These are phyloP conservation scores for Clonostachys rosea DNA, from an alignment of 2,329 filamentous ascomycete species.

Conservation along the genomic window DNA sequence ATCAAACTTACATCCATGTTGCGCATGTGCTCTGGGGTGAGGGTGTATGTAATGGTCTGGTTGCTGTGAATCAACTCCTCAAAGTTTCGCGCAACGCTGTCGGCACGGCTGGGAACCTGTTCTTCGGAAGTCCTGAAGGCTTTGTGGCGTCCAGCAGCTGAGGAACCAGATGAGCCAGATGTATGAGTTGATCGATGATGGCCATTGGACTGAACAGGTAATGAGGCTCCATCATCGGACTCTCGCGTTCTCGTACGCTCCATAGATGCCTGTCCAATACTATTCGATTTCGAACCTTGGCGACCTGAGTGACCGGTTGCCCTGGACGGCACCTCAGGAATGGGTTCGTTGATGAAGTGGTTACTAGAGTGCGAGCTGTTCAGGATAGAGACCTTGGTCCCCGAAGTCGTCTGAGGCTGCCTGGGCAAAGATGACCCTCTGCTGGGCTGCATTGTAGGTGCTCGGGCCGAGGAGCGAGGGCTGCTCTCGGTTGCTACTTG, in stretches of 20 bases:
- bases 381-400: slow-evolving; percentile 27
- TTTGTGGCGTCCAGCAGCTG: slow-evolving; percentile 44
- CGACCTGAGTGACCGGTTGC: slow-evolving; percentile 3
- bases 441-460: not conserved
- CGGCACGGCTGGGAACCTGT: slow-evolving; percentile 37
- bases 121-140: slow-evolving; percentile 55
- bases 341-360: slow-evolving; percentile 21
- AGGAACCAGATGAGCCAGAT: slow-evolving; percentile 47
- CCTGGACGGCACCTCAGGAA: slow-evolving; percentile 24
- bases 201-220: slow-evolving; percentile 11
- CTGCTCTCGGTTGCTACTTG: too few relatives aligned
- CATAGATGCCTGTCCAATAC: slow-evolving; percentile 30
- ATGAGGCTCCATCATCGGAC: slow-evolving; percentile 21
- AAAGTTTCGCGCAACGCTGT: slow-evolving; percentile 64
- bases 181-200: slow-evolving; percentile 34
- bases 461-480: not conserved
- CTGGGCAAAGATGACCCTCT: slow-evolving; percentile 10
- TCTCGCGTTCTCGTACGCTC: slow-evolving; percentile 28
- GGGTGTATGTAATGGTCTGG: slow-evolving; percentile 76
- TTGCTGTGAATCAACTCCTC: slow-evolving; percentile 79
- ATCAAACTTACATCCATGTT: slow-evolving; percentile 60
- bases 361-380: slow-evolving; percentile 19
- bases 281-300: slow-evolving; percentile 15
- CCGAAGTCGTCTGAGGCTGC: slow-evolving; percentile 9
- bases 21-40: slow-evolving; percentile 76